Percentiles rank a stretch among this genome's conserved stretches.
phyloP scores from a whole-genome alignment of 2,329 filamentous ascomycete genomes.

The Helicocarpus griseus region DNA sequence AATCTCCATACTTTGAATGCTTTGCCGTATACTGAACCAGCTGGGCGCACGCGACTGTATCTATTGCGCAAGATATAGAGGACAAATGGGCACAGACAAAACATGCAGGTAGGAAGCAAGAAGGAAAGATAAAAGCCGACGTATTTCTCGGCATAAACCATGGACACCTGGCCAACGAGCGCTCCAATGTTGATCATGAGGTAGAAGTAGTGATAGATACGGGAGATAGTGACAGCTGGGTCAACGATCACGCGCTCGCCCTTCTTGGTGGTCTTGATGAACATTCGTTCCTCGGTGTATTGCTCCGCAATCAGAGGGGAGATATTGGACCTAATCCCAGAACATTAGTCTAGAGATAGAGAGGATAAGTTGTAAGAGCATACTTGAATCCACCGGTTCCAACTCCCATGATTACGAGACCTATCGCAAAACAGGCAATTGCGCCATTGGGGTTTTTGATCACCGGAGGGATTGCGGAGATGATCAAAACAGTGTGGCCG shows the following conservation, averaged over 20 bases:
- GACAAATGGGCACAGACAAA: slow-evolving; percentile 53
- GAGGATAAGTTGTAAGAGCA: background rate
- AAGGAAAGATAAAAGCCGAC: slow-evolving; percentile 67
- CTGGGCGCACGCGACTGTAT: slow-evolving; percentile 56
- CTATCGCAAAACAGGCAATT: slow-evolving; percentile 54
- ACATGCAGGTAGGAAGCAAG: slow-evolving; percentile 57
- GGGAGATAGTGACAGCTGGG: slow-evolving; percentile 56
- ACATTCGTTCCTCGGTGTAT: slow-evolving; percentile 50
- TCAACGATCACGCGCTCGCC: slow-evolving; percentile 64
- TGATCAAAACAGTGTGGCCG: slow-evolving; percentile 57
- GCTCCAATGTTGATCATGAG: slow-evolving; percentile 61
- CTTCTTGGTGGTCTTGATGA: slow-evolving; percentile 44
- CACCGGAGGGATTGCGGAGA: slow-evolving; percentile 54
- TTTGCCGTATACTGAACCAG: slow-evolving; percentile 61
- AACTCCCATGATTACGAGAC: slow-evolving; percentile 59
- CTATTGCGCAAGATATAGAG: slow-evolving; percentile 50
- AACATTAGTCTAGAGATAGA: background rate
- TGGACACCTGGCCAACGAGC: slow-evolving; percentile 51
- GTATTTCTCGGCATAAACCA: slow-evolving; percentile 67
- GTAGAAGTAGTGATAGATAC: slow-evolving; percentile 64
- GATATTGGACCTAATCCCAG: slow-evolving; percentile 50
- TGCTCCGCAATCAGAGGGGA: slow-evolving; percentile 63
- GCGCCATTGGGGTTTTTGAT: slow-evolving; percentile 49
- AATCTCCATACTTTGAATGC: slow-evolving; percentile 52
- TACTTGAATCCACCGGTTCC: slow-evolving; percentile 71